Conservation (phyloP, 345 rosid genomes). For the Brassica cretica region DNA sequence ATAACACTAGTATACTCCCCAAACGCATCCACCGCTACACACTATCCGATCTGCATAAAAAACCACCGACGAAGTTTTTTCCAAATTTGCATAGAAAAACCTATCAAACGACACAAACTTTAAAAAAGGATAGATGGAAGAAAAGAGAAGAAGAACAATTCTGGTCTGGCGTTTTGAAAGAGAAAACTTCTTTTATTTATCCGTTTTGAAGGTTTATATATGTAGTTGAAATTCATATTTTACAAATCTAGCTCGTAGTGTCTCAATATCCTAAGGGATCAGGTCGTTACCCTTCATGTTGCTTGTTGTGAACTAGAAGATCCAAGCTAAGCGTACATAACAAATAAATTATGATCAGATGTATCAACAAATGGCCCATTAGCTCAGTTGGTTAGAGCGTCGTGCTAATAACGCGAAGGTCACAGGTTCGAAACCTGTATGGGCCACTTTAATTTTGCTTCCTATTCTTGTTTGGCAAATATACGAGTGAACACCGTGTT, state of each 20-base stretch:
- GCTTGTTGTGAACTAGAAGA: background rate
- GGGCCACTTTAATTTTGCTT: background rate
- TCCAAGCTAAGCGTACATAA: background rate
- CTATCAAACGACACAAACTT: background rate
- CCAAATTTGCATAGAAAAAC: background rate
- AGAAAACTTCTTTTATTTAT: background rate
- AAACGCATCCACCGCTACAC: background rate
- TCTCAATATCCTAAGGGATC: background rate
- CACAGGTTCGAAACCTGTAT: conserved; percentile 41
- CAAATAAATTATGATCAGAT: background rate
- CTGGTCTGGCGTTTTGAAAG: background rate
- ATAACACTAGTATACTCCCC: background rate
- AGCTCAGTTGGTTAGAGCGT: conserved; percentile 77
- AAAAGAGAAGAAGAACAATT: background rate
- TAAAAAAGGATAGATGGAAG: background rate
- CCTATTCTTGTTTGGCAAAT: background rate
- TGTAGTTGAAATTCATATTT: background rate
- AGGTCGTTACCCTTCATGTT: background rate
- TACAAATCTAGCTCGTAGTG: too few relatives aligned
- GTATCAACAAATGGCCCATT: conserved; percentile 19
- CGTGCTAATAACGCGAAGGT: conserved; percentile 97
- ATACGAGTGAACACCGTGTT: too few relatives aligned
- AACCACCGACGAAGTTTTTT: too few relatives aligned
- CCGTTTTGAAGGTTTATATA: background rate
- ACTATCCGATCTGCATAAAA: background rate